Evolutionary conservation across 1,284 basidiomycete species (phyloP).

Genomic region (Butyriboletus appendiculatus): DNA sequence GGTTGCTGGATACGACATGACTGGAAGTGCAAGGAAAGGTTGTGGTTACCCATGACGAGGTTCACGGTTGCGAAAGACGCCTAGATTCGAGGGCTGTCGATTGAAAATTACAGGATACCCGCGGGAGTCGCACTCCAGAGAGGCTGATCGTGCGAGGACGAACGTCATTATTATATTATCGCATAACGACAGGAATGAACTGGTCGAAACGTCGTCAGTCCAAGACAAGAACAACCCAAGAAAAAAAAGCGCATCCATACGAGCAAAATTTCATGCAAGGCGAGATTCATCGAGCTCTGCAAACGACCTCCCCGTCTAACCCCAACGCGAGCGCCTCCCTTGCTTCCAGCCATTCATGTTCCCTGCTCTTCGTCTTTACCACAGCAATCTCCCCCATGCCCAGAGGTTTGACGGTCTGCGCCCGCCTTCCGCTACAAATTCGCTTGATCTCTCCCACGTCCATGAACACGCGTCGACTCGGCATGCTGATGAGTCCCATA

Average conservation of each 20-base stretch:
- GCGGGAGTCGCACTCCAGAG: not conserved
- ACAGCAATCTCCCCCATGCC: slow-evolving; percentile 88
- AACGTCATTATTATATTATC: not conserved
- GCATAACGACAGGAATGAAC: not conserved
- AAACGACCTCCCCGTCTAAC: slow-evolving; percentile 71
- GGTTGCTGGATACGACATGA: not conserved
- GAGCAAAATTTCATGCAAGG: not conserved
- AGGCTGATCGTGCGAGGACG: not conserved
- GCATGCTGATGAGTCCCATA: slow-evolving; percentile 36
- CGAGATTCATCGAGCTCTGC: slow-evolving; percentile 58
- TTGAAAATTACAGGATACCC: too few species aligned
- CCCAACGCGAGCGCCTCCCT: slow-evolving; percentile 60
- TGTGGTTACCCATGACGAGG: too few species aligned
- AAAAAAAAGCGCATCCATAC: not conserved
- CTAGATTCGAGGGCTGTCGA: not conserved
- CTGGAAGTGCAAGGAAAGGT: too few species aligned
- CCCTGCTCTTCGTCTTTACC: slow-evolving; percentile 67
- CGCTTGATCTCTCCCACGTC: slow-evolving; percentile 67
- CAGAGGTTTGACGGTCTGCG: slow-evolving; percentile 71
- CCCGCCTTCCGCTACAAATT: slow-evolving; percentile 73
- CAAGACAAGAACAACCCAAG: not conserved
- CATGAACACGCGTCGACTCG: slow-evolving; percentile 64
- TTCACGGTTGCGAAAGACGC: too few species aligned
- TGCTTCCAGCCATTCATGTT: slow-evolving; percentile 66
- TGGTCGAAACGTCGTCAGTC: not conserved